These are phyloP conservation scores for Pseudozyma flocculosa DNA, from an alignment of 1,284 basidiomycete genomes.

Conservation along the genomic window DNA sequence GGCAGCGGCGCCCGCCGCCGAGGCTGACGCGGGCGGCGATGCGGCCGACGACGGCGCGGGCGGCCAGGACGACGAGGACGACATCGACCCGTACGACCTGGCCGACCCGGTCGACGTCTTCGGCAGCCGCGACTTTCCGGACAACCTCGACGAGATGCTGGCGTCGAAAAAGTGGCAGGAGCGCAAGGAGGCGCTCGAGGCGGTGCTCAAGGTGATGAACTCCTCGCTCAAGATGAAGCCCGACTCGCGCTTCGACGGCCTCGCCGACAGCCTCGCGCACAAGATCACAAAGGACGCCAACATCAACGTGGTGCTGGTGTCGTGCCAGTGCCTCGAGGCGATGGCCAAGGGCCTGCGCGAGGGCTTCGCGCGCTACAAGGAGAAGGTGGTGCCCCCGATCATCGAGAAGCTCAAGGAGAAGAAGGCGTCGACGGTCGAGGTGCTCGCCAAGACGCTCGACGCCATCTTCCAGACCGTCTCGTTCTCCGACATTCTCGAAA, in stretches of 20 bases:
- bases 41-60: conserved; percentile 4
- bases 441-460: conserved; percentile 82
- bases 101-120: conserved; percentile 79
- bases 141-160: conserved; percentile 63
- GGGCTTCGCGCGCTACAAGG: conserved; percentile 73
- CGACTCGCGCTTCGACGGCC: conserved; percentile 68
- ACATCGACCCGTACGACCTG: conserved; percentile 76
- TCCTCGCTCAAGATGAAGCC: conserved; percentile 74
- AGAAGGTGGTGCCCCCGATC: conserved; percentile 74
- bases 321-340: conserved; percentile 80
- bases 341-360: conserved; percentile 76
- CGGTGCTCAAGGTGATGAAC: conserved; percentile 72
- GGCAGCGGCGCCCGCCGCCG: conserved; percentile 13
- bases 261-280: conserved; percentile 74
- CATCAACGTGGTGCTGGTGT: conserved; percentile 89
- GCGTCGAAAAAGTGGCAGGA: conserved; percentile 98
- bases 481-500: conserved; percentile 79
- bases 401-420: conserved; percentile 92
- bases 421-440: conserved; percentile 85
- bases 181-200: conserved; percentile 80
- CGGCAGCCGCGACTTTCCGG: conserved; percentile 66
- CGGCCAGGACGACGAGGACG: conserved; percentile 29
- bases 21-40: conserved; percentile 9
- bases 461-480: conserved; percentile 77
- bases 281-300: conserved; percentile 89